Base-by-base conservation (phyloP, 305 asterid genomes). In the Stenogyne calaminthoides region DNA sequence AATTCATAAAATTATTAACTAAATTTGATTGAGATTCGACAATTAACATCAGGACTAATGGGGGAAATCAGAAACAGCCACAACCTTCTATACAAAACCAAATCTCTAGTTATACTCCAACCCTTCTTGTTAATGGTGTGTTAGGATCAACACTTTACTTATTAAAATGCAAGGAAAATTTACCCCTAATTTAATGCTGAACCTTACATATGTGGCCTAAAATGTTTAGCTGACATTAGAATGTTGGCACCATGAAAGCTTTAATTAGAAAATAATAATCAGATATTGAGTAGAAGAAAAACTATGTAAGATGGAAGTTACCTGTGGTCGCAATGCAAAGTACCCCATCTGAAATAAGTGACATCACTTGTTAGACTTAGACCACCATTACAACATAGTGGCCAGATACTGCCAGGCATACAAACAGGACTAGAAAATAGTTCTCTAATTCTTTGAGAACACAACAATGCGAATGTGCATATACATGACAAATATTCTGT, bases 271-370 rank as follows among this genome's bases (percentile, higher is more conserved):
- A 34, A 57, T 72, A 18, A 16, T 39, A 67, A 52, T 61, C 29
- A 22, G 60, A 51, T 44, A 36, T 40, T 39, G 46, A 72, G 54
- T 62, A 40, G 52, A 52, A 51, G n/a, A 57, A 29, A 68, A 70
- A 49, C 22, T 44, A 42, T 54, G 72, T 34, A 19, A 25, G 58
- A 51, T n/a, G 27, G 69, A 69, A 84, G 95, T 84, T 86, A 90
- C 98, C 74, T 52, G 98, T 92, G 60, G 96, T 90, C 44, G 83
- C 87, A 79, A 90, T 61, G 44, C 82, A 78, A 71, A 89, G 81
- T 80, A 89, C 73, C 65, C 95, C 96, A 89, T 89, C 98, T 93
- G 95, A 87, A 84, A 73, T 29, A 42, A 11, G 72, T 37, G 69
- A 73, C 62, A 59, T 60, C 37, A 72, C 27, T 54, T 25, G 70